phyloP scores from a whole-genome alignment of 192 early-diverging fungal genomes.

The Polychytrium aggregatum region DNA sequence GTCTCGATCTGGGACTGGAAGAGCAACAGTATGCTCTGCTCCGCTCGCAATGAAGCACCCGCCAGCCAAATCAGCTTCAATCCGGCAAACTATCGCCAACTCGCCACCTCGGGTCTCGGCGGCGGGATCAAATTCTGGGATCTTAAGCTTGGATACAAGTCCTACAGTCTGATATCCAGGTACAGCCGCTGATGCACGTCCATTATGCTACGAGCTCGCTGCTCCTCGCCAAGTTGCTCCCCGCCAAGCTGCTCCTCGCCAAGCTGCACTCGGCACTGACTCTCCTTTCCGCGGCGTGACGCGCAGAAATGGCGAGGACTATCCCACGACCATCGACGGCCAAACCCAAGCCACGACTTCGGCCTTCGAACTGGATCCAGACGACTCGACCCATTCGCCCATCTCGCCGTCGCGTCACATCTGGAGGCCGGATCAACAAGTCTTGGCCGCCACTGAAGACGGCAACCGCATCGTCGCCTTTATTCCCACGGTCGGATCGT shows the following conservation, averaged over 20 bases:
- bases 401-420: conserved; percentile 1
- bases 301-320: background rate
- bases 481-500: conserved; percentile 16
- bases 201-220: conserved; percentile 2
- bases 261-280: background rate
- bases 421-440: conserved; percentile 12
- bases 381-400: too few relatives aligned
- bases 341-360: conserved; percentile 10
- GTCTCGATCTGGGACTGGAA: conserved; percentile 44
- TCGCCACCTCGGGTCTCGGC: conserved; percentile 27
- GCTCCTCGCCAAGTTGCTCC: background rate
- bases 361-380: too few relatives aligned
- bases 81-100: conserved; percentile 25
- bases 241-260: background rate
- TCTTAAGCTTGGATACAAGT: conserved; percentile 31
- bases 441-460: conserved; percentile 3
- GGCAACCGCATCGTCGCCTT: conserved; percentile 20
- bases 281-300: background rate
- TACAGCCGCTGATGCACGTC: conserved; percentile 15
- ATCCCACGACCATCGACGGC: conserved; percentile 12
- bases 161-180: conserved; percentile 18
- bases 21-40: conserved; percentile 14
- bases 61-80: conserved; percentile 30
- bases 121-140: conserved; percentile 34
- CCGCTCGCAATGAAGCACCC: conserved; percentile 10